These are phyloP conservation scores for Recurvomyces mirabilis DNA, from an alignment of 495 filamentous ascomycete species.

Conservation along the genomic window DNA sequence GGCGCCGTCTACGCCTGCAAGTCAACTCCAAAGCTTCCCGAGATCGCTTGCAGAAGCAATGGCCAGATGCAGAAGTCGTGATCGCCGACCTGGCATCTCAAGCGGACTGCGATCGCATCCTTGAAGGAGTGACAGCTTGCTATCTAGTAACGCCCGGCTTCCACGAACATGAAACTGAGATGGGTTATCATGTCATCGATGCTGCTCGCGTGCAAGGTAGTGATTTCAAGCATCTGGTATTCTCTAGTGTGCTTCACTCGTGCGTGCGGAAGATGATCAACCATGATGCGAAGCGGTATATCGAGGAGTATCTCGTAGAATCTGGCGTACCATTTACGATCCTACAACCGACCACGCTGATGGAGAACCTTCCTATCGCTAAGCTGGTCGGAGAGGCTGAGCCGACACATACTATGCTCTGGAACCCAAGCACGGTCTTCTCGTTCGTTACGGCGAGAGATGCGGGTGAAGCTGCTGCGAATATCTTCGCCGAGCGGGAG, in stretches of 20 bases:
- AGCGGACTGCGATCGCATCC: constrained; percentile 17
- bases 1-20: constrained; percentile 25
- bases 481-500: constrained; percentile 26
- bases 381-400: constrained; percentile 14
- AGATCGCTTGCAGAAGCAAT: constrained; percentile 1
- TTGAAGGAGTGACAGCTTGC: constrained; percentile 19
- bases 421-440: constrained; percentile 11
- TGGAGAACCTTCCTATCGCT: constrained; percentile 25
- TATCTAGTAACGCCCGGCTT: constrained; percentile 22
- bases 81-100: constrained; percentile 20
- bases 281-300: constrained; percentile 28
- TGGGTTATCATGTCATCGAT: constrained; percentile 30
- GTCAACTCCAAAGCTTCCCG: constrained; percentile 18
- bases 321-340: constrained; percentile 27
- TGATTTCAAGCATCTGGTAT: constrained; percentile 27
- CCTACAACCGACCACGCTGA: constrained; percentile 28
- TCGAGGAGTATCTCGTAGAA: constrained; percentile 29
- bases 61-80: constrained; percentile 25
- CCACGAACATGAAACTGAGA: constrained; percentile 24
- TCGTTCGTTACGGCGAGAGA: not conserved
- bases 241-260: constrained; percentile 24
- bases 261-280: constrained; percentile 27
- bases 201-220: constrained; percentile 15
- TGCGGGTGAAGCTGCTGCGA: not conserved
- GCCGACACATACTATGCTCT: constrained; percentile 12